Base-by-base conservation (phyloP, 768 basidiomycete species). In the Mycena belliarum region DNA sequence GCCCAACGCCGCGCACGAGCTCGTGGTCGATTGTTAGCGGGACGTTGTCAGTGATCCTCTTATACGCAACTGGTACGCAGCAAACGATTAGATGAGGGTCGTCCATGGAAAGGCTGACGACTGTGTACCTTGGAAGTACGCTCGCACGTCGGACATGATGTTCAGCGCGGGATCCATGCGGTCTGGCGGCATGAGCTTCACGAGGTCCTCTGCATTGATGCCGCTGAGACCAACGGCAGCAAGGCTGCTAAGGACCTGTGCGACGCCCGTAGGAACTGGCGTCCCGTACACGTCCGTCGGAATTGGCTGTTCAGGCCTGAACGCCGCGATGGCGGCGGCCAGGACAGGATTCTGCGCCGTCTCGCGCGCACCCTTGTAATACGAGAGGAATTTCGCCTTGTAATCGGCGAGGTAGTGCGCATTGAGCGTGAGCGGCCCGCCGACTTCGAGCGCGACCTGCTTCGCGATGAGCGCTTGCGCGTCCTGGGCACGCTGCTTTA, bases 11-110 rank as follows among this genome's bases (percentile, higher is more conserved):
- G 5, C 78, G 77, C 4, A 87, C 75, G 24, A 86, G 78, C 49
- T 83, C 78, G 40, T 76, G 64, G 59, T 87, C 85, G 53, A 87
- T 81, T 4, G 81, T 78, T 41, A 80, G 70, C 6, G 85, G 82
- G 4, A 87, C 66, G 45, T 76, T 80, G 65, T 88, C 86, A 2
- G 74, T 74, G 57, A 86, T 80, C 2, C 85, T 77, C 66, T 85
- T 85, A 66, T 82, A 85, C 0, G 83, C 79, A 2, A 87, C 85
- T 88, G n/a, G 46, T 3, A 14, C 15, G n/a, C 11, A 23, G 28
- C 3, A 21, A 33, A 20, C 20, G 38, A 20, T 7, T 45, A 15
- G 26, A 32, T 32, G 29, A 32, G 29, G 26, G 28, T 45, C 44
- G 41, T 7, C 10, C 41, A 14, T 2, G 24, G n/a, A 32, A n/a